A percentile compares a stretch with the other conserved stretches of the same genome.
Evolutionary conservation across 2,329 filamentous ascomycete genomes (phyloP).

Genomic region (Aspergillus quadricinctus): DNA sequence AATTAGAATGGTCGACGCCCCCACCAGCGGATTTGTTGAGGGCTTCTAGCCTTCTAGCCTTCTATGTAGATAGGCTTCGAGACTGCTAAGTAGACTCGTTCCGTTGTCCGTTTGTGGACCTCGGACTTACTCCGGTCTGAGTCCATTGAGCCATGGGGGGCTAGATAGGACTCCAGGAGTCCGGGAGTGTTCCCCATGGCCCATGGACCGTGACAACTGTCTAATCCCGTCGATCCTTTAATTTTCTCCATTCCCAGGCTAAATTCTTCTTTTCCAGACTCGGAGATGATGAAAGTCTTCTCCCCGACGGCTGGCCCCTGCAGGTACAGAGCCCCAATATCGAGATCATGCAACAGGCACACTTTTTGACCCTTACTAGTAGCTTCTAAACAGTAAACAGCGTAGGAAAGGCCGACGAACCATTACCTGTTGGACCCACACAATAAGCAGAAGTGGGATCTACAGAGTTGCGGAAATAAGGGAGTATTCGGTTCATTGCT

Average conservation of each 20-base stretch:
- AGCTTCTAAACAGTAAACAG: background rate
- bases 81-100: background rate
- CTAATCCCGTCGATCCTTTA: background rate
- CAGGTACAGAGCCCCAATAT: background rate
- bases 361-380: background rate
- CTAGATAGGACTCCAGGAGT: too few relatives aligned
- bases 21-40: background rate
- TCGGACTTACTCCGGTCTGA: background rate
- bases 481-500: background rate
- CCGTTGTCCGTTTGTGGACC: background rate
- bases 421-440: background rate
- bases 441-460: background rate
- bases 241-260: background rate
- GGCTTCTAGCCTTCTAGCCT: too few relatives aligned
- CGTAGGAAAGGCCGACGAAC: background rate
- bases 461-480: background rate
- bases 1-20: background rate
- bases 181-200: too few relatives aligned
- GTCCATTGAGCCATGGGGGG: background rate
- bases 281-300: background rate
- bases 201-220: background rate
- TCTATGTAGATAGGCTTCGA: too few relatives aligned
- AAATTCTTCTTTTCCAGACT: background rate
- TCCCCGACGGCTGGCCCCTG: background rate
- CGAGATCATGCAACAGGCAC: background rate